Evolutionary conservation across 768 basidiomycete genomes (phyloP), one percentile per base, ranked within the genome.

Genomic region (Gautieria morchelliformis): DNA sequence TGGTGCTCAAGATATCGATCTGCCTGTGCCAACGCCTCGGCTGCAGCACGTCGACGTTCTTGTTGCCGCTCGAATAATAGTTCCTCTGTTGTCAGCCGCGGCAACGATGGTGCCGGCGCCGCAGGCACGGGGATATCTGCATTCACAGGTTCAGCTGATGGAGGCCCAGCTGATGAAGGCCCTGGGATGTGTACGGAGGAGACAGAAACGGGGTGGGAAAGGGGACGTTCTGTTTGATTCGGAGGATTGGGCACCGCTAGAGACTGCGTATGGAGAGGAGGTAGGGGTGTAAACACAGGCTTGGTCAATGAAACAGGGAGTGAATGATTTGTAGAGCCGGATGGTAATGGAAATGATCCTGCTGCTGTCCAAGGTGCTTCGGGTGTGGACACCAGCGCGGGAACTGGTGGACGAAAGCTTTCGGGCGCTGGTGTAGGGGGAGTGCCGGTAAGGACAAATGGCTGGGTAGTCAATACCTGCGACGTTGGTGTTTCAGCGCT

Each of bases 371-470:
- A 32, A 6, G 60, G 11, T 3, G 54, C 37, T 45, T 61, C 60
- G 19, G 70, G 65, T 3, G 58, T 58, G 4, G 70, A 64, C 19
- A 63, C 58, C 4, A 63, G 58, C 12, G 58, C 50, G 17, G 53
- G 45, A 3, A 39, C 20, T 17, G n/a, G 59, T 1, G 59, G 40
- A 8, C 56, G 45, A 27, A 58, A 65, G 11, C 62, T 57, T 35
- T 60, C 47, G 22, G 55, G 56, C 5, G 52, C 58, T 14, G 62
- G 59, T 4, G 68, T 60, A 24, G 71, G 69, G 45, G 60, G 60
- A 4, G 62, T 49, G 20, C 68, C 68, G 59, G 71, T 70, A 37
- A 64, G 66, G 49, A 55, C n/a, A 4, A 48, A 4, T 2, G 49
- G 20, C 24, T 63, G 66, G 17, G 20, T 9, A 44, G 42, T n/a